Base-by-base conservation (phyloP, 176 grass and related monocot genomes). In the Pontederia paniculata region DNA sequence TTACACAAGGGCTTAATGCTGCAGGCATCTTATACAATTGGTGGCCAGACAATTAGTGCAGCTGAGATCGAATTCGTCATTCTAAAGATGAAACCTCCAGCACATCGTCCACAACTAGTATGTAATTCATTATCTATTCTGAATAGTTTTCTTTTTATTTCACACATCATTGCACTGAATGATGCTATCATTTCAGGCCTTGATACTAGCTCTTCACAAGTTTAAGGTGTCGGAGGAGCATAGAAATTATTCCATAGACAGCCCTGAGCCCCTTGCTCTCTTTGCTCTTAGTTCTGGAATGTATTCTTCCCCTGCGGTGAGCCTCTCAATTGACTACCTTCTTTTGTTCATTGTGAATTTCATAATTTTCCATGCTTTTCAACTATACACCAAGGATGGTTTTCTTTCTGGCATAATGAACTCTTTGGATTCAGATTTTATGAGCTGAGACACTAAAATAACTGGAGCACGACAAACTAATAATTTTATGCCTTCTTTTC, bases 251-350 rank as follows among this genome's bases (percentile, higher is more conserved):
- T 76, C 86, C 9, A 67, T 98, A 0, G 75, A 82, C 73, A 80
- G 54, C 48, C 48, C 76, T 44, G 86, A 98, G 45, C 93, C 86
- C 28, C 83, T 98, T 60, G 11, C 71, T 17, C 71, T 84, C 57
- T 98, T 98, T 69, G 93, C 80, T 44, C 80, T 98, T 52, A 91
- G 93, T 68, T 90, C 83, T 48, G 86, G 93, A 64, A 88, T 88
- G 86, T 88, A 80, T 52, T 98, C 93, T 82, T 98, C 93, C 17
- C 93, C 93, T 66, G 93, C 93, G 18, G 93, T 97, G 70, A 98
- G 76, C 77, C 53, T 41, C 51, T 56, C 11, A 31, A 48, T 46
- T 58, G 0, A 48, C 23, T 20, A 17, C 9, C 12, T 55, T 45
- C n/a, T 23, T 48, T 8, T 37, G 28, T 57, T 15, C 21, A 42